Evolutionary conservation across 2,329 filamentous ascomycete species (phyloP), one percentile per base, ranked within the genome.

Genomic region (Diaporthe ampelina): DNA sequence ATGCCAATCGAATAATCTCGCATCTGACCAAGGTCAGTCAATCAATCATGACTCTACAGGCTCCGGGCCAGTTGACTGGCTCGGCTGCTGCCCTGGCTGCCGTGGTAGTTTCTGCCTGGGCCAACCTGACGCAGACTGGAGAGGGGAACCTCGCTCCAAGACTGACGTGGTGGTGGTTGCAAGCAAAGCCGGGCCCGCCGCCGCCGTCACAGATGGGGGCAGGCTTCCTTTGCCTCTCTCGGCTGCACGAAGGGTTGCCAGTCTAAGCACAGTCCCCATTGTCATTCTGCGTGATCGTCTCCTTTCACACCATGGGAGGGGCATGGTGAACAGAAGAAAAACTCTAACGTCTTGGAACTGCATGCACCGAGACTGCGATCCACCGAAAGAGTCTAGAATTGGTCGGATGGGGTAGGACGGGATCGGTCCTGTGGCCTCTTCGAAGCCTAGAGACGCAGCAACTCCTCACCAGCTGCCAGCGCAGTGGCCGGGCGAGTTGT

Each of bases 101-200:
- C 37, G 57, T 63, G 70, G 48, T 26, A 59, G 48, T 29, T 37
- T 72, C 70, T 40, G 57, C 57, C 48, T 52, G 58, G 48, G 58
- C 59, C 24, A 48, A 63, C 40, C 59, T 48, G 40, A 26, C 43
- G 69, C 43, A 61, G 29, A n/a, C 35, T 63, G 57, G 48, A 50
- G 57, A 54, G 70, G 70, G 45, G 48, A 68, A 68, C 63, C 59
- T 54, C 63, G n/a, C 21, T 26, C 29, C 43, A 43, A n/a, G 56
- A 71, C 40, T 72, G 70, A 72, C 70, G 70, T 72, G 70, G 70
- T 61, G 57, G 57, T 68, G 63, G 45, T 52, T 40, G 63, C 48
- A 54, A 54, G 32, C n/a, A 52, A 50, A 26, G 26, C 37, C 57
- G 68, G 68, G 26, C 37, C 54, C 43, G 54, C 68, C 54, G 37